Conservation (phyloP, 345 rosid species). For the Acer negundo region DNA sequence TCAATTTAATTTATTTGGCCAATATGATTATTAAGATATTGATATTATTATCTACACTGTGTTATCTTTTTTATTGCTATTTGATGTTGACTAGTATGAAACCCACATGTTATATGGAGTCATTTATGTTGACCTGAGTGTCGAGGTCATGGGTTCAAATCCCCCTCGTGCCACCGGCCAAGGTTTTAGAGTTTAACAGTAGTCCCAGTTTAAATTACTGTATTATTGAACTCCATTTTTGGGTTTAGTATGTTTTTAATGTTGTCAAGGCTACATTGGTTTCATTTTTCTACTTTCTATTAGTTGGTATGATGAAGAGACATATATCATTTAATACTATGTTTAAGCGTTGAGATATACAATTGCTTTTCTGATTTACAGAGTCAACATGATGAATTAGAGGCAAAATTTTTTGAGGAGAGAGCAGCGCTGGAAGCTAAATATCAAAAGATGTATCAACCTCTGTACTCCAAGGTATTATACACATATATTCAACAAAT, state of each 20-base stretch:
- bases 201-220: not conserved
- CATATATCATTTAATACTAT: no score
- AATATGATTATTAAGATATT: not conserved
- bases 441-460: constrained; percentile 83
- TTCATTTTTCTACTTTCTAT: not conserved
- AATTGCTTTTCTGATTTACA: constrained; percentile 31
- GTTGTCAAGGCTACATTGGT: not conserved
- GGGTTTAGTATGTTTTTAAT: not conserved
- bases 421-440: constrained; percentile 90
- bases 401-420: constrained; percentile 89
- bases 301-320: not conserved
- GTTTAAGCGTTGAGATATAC: not conserved
- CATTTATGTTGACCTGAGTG: not conserved
- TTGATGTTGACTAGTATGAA: not conserved
- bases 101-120: not conserved
- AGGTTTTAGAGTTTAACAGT: not conserved
- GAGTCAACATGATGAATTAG: constrained; percentile 82
- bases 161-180: no score
- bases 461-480: constrained; percentile 71
- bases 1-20: not conserved
- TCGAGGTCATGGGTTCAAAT: no score
- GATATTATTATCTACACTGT: not conserved
- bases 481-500: not conserved
- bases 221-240: not conserved
- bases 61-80: not conserved